Conservation (phyloP, 306 rosid species). For the Canavalia ensiformis region DNA sequence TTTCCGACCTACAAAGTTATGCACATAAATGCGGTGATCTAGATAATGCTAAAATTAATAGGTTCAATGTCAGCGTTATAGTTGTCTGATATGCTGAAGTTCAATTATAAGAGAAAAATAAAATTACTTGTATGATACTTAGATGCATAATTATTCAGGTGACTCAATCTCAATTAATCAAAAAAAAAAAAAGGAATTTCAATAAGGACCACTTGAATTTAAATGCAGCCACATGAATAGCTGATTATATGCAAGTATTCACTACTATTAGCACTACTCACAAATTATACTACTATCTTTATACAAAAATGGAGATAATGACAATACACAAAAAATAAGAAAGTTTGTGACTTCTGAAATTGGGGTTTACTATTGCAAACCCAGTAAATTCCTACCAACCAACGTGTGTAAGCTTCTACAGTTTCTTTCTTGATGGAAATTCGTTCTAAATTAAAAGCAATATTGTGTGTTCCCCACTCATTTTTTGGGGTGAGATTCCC, state of each 20-base stretch:
- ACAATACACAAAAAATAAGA: background rate
- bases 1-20: slow-evolving; percentile 62
- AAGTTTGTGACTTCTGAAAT: background rate
- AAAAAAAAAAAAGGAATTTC: background rate
- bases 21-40: slow-evolving; percentile 25
- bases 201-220: background rate
- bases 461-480: no score
- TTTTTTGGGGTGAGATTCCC: no score
- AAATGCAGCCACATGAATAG: background rate
- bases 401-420: background rate
- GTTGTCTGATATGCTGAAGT: background rate
- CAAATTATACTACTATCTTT: background rate
- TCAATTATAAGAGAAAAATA: background rate
- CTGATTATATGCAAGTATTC: background rate
- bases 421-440: no score
- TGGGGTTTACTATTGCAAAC: background rate
- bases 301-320: background rate
- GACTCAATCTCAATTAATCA: background rate
- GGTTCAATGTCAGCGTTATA: slow-evolving; percentile 2
- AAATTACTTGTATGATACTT: background rate
- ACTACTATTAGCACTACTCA: background rate
- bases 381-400: background rate
- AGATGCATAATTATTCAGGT: background rate
- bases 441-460: no score
- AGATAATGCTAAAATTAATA: background rate